Evolutionary conservation across 306 rosid genomes (phyloP), one percentile per base, ranked within the genome.

Genomic region (Oemleria cerasiformis): DNA sequence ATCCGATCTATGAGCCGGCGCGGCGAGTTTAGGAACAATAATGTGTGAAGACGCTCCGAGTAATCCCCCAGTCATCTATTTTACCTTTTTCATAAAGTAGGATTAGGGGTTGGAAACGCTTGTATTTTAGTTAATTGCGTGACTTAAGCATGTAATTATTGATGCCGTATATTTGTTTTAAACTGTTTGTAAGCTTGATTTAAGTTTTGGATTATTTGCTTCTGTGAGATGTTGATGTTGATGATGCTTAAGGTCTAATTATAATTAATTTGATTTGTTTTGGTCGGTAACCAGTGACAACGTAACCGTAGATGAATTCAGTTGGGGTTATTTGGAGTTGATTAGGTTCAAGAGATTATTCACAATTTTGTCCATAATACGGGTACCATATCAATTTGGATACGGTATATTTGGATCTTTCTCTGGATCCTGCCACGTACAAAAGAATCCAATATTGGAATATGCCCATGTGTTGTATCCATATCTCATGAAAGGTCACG

Each of bases 1-100:
- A 45, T 82, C 82, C 79, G 91, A 87, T 79, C 73, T 0, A 21
- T 86, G 74, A 80, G 16, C 72, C 77, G 72, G 70, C 59, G 58
- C 36, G 36, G 36, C 36, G 36, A 30, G 49, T 19, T 66, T 66
- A 25, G 57, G 25, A 4, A 34, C 8, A 59, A 14, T 15, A 59
- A 59, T 55, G 60, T n/a, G 17, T 51, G 30, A 25, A 25, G 30
- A 25, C 2, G 36, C 36, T 30, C 36, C 36, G 36, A 30, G 36
- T 30, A 30, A 39, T 62, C 73, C 73, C 73, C 73, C 8, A 43
- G 54, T 19, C 38, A 20, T 68, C 73, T 51, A 34, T 15, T 57
- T 57, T 20, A 5, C 41, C 42, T 20, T 68, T 0, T 54, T 21
- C 34, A 41, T 70, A 16, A 16, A 70, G 54, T 70, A 56, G 65